Evolutionary conservation across 768 basidiomycete genomes (phyloP), one percentile per base, ranked within the genome.

Genomic region (Tylopilus cervinicoccineus): DNA sequence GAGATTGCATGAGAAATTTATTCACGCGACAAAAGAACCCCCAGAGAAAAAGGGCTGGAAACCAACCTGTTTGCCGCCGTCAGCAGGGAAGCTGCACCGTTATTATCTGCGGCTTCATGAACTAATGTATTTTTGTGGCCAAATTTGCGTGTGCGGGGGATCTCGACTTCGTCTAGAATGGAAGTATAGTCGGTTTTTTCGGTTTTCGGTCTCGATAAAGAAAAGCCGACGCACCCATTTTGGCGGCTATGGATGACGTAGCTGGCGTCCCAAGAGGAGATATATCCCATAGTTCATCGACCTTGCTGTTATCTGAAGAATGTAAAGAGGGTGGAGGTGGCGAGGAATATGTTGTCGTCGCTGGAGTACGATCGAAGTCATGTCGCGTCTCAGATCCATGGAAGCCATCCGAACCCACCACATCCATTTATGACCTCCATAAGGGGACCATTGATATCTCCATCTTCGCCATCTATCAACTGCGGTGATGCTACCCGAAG

Each of bases 361-460:
- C 67, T 68, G 36, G 39, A 40, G 33, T 20, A 22, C 27, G 28
- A 40, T 41, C 24, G 5, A 52, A 47, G 16, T 63, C 22, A 57
- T 46, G 24, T 32, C 23, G 39, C 16, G 11, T 26, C 4, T 19
- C 27, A 26, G 27, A 50, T 36, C 6, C 38, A 43, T 24, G 5
- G 49, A 40, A 31, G 38, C 16, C 14, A 50, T 43, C 29, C 51
- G 39, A 36, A 74, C 77, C 37, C 58, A 86, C 86, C 62, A 83
- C 84, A 84, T 24, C 84, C 86, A 62, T 79, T 73, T 1, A 86
- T 76, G 28, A 85, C 57, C 9, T 74, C 66, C 72, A 88, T 76
- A 60, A 79, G 77, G 42, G 74, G 72, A 28, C 58, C 59, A n/a
- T 72, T 66, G 6, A 79, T 51, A 40, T 79, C 75, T 4, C 64